phyloP scores from a whole-genome alignment of 2,329 filamentous ascomycete genomes.

The Fusarium annulatum region DNA sequence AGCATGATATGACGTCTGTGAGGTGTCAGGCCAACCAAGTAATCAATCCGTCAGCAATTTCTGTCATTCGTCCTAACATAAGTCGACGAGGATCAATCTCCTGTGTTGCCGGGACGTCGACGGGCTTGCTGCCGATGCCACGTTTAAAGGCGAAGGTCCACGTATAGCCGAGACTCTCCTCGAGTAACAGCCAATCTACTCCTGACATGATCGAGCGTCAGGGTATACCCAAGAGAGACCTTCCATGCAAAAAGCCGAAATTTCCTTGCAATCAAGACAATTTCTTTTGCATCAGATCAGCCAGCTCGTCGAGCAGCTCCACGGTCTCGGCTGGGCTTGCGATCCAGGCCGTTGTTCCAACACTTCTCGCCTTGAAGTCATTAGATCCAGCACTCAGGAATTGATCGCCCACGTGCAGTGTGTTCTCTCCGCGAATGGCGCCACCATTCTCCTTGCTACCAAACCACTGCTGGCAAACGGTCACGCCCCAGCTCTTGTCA shows the following conservation, averaged over 20 bases:
- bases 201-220: background rate
- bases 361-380: slow-evolving; percentile 93
- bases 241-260: background rate
- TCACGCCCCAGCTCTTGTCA: slow-evolving; percentile 96
- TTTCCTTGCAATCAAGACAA: slow-evolving; percentile 35
- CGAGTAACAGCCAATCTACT: background rate
- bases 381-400: slow-evolving; percentile 95
- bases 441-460: slow-evolving; percentile 59
- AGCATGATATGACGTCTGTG: background rate
- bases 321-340: slow-evolving; percentile 93
- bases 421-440: slow-evolving; percentile 76
- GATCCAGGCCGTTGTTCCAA: slow-evolving; percentile 97
- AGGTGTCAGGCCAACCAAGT: too few relatives aligned
- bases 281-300: slow-evolving; percentile 60
- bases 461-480: slow-evolving; percentile 92
- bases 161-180: background rate
- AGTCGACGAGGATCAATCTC: background rate
- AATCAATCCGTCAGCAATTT: background rate
- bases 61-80: background rate
- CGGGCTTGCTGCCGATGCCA: background rate
- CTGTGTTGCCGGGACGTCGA: background rate
- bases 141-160: background rate
- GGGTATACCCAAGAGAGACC: background rate
- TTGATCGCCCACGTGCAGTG: slow-evolving; percentile 95
- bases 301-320: slow-evolving; percentile 85